A percentile compares a stretch with the other conserved stretches of the same genome.
phyloP scores from a whole-genome alignment of 257 asterid species.

The Capsicum baccatum region DNA sequence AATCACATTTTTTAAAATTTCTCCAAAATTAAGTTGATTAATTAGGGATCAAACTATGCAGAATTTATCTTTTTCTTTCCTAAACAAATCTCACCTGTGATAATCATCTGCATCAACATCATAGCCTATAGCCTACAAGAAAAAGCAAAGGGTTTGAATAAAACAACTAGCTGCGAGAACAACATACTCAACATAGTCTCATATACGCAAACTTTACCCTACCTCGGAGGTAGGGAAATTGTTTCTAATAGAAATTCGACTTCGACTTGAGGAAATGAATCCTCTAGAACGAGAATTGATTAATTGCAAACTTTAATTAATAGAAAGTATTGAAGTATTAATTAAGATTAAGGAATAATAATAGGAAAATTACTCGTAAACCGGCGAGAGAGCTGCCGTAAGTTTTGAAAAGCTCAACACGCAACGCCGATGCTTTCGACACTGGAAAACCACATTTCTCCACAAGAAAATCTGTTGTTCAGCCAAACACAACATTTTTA shows the following conservation, averaged over 20 bases:
- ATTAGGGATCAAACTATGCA: neutral
- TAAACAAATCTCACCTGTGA: constrained; percentile 60
- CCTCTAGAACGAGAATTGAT: neutral
- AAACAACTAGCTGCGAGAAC: neutral
- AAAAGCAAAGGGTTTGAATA: neutral
- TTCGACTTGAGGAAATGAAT: neutral
- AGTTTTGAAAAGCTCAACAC: constrained; percentile 73
- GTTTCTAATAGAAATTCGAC: too few species aligned
- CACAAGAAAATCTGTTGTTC: constrained; percentile 58
- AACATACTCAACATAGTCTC: too few species aligned
- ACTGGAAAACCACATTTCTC: constrained; percentile 70
- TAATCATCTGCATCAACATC: constrained; percentile 80
- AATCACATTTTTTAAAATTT: neutral
- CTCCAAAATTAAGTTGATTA: neutral
- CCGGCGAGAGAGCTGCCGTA: constrained; percentile 95
- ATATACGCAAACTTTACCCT: too few species aligned
- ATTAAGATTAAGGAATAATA: neutral
- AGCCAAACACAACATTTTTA: neutral
- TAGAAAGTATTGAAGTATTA: neutral
- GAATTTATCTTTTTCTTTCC: neutral
- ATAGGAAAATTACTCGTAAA: constrained; percentile 62
- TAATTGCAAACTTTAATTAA: neutral
- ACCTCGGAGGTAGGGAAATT: too few species aligned
- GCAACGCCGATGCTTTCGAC: constrained; percentile 65
- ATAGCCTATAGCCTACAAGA: constrained; percentile 68